Base-by-base conservation (phyloP, 2,329 filamentous ascomycete genomes). In the Alternaria brassicicola region DNA sequence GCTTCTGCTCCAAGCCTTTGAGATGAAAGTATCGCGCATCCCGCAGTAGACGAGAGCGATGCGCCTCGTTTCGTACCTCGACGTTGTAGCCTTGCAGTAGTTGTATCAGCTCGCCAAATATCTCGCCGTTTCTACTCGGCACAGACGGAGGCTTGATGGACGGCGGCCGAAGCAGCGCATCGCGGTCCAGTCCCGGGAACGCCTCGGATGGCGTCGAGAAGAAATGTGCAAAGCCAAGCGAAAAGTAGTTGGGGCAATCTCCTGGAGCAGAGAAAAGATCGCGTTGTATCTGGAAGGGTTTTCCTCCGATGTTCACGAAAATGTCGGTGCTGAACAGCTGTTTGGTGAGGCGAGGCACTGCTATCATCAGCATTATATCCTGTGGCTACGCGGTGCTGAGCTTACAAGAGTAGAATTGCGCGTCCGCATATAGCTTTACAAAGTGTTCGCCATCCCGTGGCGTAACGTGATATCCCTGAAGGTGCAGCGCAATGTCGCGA, bases 221-320 rank as follows among this genome's bases (percentile, higher is more conserved):
- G 83, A 96, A 96, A 68, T 92, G 86, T 35, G 88, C 89, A 72
- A 96, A 97, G 58, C 93, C 93, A 3, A 97, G 85, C 0, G 92
- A 90, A 82, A 98, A 98, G 83, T 93, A 98, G 77, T 98, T 98
- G 12, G 93, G 93, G n/a, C 88, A 89, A 78, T 98, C 93, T 25
- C 93, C 94, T 1, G 93, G 92, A 33, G 86, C 85, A 28, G 86
- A 89, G 77, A 98, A 96, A 61, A 96, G 83, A 68, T 96, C 91
- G 62, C 93, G 90, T 2, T 93, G 91, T 64, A 98, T 93, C 74
- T 93, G 90, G 78, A 98, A 98, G 69, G 95, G 88, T 57, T 86
- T 87, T 66, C 91, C 87, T 59, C 94, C 94, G 69, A 98, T 94
- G 61, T 91, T 89, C 70, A 97, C 93, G 81, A 93, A 96, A 72